Base-by-base conservation (phyloP, 129 eudicot species). In the Smallanthus sonchifolius region DNA sequence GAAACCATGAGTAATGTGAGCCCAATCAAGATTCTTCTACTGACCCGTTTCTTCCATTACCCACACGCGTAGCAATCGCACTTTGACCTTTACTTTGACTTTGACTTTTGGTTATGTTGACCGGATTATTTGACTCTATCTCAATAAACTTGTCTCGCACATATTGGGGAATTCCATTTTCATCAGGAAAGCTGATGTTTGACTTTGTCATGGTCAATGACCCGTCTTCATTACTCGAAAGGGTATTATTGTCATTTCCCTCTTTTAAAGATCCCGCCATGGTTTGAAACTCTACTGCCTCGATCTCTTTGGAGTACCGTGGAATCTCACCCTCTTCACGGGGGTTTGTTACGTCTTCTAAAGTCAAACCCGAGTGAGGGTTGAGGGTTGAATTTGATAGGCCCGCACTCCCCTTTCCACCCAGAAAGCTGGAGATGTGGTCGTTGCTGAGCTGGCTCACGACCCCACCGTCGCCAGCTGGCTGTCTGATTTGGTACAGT, bases 301-400 rank as follows among this genome's bases (percentile, higher is more conserved):
- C 73, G 59, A 71, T 64, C 14, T 19, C 73, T 78, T 78, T 78
- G 3, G 82, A 62, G 77, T 63, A 71, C 35, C 57, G 77, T 28
- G 61, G 72, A 49, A 78, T 79, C 78, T 72, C 82, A 49, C 82
- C 78, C 34, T 79, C 82, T 72, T 79, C 82, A 34, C 36, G 57
- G 0, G 78, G 78, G 49, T 72, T 79, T 17, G 78, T 72, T 43
- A 32, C 82, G 11, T 79, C 82, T 52, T 79, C 68, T 16, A 72
- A 47, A 32, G 82, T 79, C 78, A 79, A 63, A 69, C 70, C 81
- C 5, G 69, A 43, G 30, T 55, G 68, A 70, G 42, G 52, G 2
- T 32, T 2, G 11, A 69, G 73, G 49, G 67, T 79, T 72, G 82
- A 52, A 78, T 79, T 72, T 40, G 45, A 17, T 20, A 64, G 7